phyloP scores from a whole-genome alignment of 2,329 filamentous ascomycete genomes.

The Myriosclerotinia scirpicola region DNA sequence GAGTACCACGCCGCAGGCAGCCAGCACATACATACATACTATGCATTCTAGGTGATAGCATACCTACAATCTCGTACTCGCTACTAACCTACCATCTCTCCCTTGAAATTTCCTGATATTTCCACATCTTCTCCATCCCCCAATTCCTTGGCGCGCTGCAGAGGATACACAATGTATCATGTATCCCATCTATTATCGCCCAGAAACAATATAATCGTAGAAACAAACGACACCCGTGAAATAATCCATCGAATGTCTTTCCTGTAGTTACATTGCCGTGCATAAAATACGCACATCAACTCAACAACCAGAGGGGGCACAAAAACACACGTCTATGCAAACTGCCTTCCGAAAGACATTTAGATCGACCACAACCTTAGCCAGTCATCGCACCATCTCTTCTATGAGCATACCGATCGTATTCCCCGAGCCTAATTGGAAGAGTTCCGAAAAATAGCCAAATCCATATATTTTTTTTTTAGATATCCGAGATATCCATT shows the following conservation, averaged over 20 bases:
- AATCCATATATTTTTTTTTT: neutral
- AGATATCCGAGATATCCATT: neutral
- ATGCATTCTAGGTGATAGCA: too few relatives aligned
- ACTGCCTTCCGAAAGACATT: constrained; percentile 4
- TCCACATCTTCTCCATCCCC: too few relatives aligned
- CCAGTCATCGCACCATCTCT: neutral
- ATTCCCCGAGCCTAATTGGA: neutral
- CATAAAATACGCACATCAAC: neutral
- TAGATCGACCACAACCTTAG: neutral
- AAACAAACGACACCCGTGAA: neutral
- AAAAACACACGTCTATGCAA: neutral
- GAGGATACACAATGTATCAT: neutral
- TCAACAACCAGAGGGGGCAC: constrained; percentile 7
- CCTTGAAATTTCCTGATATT: neutral
- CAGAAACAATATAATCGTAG: neutral
- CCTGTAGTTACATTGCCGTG: constrained; percentile 8
- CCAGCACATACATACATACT: constrained; percentile 18
- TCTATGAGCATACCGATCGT: neutral
- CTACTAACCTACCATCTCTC: neutral
- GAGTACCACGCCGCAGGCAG: constrained; percentile 1
- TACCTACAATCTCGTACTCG: neutral
- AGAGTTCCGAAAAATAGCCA: neutral
- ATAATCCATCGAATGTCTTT: neutral
- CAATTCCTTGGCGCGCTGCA: neutral
- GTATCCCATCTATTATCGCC: constrained; percentile 8